Evolutionary conservation across 2,329 filamentous ascomycete species (phyloP), one percentile per base, ranked within the genome.

Genomic region (Sporothrix mexicana): DNA sequence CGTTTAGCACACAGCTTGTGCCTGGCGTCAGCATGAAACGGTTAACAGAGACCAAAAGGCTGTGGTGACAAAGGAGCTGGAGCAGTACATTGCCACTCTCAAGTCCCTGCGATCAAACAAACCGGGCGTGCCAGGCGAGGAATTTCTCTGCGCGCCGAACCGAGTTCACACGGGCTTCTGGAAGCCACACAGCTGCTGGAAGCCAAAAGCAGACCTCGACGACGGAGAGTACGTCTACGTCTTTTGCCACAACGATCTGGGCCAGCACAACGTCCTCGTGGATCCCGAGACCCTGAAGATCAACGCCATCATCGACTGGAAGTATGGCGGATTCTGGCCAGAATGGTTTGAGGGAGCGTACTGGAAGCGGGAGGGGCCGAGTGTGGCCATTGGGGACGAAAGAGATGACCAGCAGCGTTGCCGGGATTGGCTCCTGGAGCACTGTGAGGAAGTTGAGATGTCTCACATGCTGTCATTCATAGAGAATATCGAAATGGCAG

Each of bases 161-260:
- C 53, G 53, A 7, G n/a, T 57, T 0, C 53, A 57, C 12, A 7
- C 6, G 6, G n/a, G 20, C 53, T 57, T 57, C n/a, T 62, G 57
- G 57, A 62, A 62, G 13, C 8, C 2, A 2, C 25, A 62, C 23
- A 36, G 12, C 57, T 62, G 57, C 57, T 62, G 57, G 57, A 25
- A 30, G 23, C 57, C 57, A 25, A 36, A 41, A 13, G 17, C 25
- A 12, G 13, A n/a, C 23, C 25, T 62, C 57, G 25, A 5, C 57
- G n/a, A 57, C 7, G 57, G 25, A 5, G 25, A 41, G 23, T 62
- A 36, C 23, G 57, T 62, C 25, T 62, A 36, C 23, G 57, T 62
- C 25, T 62, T 62, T 2, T 62, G 57, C 57, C 57, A 62, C 30
- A 62, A 62, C 57, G 57, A 62, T 25, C 57, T 62, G 7, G 25